A percentile compares a stretch with the other conserved stretches of the same genome.
Conservation (phyloP, 441 rosid genomes). For the Erodium moschatum region DNA sequence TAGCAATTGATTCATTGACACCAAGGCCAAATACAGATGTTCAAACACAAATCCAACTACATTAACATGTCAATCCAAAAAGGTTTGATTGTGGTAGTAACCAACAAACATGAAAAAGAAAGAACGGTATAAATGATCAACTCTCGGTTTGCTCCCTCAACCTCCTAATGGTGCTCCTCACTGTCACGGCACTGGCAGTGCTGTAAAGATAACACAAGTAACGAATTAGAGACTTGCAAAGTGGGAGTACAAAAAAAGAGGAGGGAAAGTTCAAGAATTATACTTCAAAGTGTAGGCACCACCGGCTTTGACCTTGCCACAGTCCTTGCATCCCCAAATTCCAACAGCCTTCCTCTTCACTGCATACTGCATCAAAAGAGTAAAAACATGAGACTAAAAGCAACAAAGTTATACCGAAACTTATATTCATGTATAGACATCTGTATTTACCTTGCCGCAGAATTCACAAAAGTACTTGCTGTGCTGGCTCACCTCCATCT, state of each 20-base stretch:
- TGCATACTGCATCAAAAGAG: conserved; percentile 37
- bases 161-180: conserved; percentile 75
- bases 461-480: conserved; percentile 95
- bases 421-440: no score
- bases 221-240: no score
- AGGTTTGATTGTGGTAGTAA: not conserved
- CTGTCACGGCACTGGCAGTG: conserved; percentile 84
- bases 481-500: conserved; percentile 28
- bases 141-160: conserved; percentile 90
- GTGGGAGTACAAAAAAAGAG: no score
- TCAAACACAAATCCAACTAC: no score
- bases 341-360: conserved; percentile 92
- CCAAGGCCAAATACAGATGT: no score
- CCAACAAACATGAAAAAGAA: not conserved
- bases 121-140: conserved; percentile 19
- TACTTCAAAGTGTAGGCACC: conserved; percentile 96
- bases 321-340: conserved; percentile 89
- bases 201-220: conserved; percentile 37
- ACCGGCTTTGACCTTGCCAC: conserved; percentile 20
- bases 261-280: not conserved
- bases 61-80: not conserved
- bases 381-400: not conserved
- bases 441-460: conserved; percentile 71
- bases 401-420: no score
- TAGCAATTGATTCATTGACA: no score